A percentile compares a stretch with the other conserved stretches of the same genome.
phyloP scores from a whole-genome alignment of 2,329 filamentous ascomycete genomes.

The Pestalotiopsis sp. region DNA sequence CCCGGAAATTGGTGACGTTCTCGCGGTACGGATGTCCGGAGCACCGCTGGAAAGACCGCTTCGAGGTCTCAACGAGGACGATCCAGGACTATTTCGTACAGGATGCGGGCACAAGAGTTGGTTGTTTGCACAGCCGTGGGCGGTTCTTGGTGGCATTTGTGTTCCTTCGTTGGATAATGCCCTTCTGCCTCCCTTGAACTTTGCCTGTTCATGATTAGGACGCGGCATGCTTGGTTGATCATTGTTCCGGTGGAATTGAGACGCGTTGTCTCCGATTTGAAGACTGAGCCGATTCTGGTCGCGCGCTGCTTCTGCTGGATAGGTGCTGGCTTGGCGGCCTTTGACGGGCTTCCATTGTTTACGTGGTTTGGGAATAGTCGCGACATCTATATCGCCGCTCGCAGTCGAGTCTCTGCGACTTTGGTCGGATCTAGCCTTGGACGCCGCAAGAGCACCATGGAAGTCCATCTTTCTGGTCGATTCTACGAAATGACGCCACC shows the following conservation, averaged over 20 bases:
- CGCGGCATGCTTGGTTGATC: background rate
- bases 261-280: constrained; percentile 49
- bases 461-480: constrained; percentile 10
- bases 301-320: constrained; percentile 5
- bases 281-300: constrained; percentile 34
- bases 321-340: constrained; percentile 7
- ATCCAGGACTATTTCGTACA: background rate
- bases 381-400: background rate
- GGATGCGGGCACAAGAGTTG: background rate
- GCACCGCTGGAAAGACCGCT: background rate
- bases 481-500: constrained; percentile 16
- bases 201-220: background rate
- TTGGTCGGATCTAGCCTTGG: background rate
- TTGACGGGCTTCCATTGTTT: constrained; percentile 15
- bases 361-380: background rate
- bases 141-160: background rate
- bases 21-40: background rate
- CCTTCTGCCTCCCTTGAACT: background rate
- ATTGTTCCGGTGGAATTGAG: background rate
- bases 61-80: background rate
- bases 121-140: background rate
- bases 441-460: background rate
- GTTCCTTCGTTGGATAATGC: background rate
- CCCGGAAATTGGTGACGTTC: background rate
- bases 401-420: background rate